phyloP scores from a whole-genome alignment of 192 early-diverging fungal species.

The Coemansia sp. region DNA sequence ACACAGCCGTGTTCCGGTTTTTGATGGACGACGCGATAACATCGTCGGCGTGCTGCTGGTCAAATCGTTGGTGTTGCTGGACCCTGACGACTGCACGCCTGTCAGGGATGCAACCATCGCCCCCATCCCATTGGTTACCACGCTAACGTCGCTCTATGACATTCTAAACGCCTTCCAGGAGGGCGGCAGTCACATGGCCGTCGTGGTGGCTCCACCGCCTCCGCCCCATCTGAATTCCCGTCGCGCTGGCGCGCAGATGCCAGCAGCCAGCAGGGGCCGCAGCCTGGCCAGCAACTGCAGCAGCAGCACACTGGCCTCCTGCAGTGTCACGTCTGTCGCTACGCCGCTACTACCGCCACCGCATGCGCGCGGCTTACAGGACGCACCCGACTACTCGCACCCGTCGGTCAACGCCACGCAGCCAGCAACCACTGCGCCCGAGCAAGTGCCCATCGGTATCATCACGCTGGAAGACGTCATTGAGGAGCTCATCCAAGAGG shows the following conservation, averaged over 20 bases:
- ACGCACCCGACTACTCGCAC: too few relatives aligned
- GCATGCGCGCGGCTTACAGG: not conserved
- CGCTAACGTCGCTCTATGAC: slow-evolving; percentile 58
- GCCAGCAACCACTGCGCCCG: not conserved
- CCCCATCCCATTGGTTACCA: slow-evolving; percentile 47
- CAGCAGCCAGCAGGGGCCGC: not conserved
- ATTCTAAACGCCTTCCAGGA: slow-evolving; percentile 84
- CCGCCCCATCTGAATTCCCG: slow-evolving; percentile 1
- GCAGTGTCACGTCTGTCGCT: not conserved
- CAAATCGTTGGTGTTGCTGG: slow-evolving; percentile 71
- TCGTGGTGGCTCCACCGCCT: slow-evolving; percentile 55
- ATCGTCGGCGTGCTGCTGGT: slow-evolving; percentile 79
- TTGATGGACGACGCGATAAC: slow-evolving; percentile 58
- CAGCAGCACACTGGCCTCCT: slow-evolving; percentile 4
- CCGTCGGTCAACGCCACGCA: not conserved
- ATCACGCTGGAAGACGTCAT: slow-evolving; percentile 83
- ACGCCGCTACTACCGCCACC: slow-evolving; percentile 5
- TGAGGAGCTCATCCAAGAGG: slow-evolving; percentile 81
- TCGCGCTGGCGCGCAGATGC: not conserved
- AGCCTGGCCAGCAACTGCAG: not conserved
- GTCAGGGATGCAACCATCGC: slow-evolving; percentile 61
- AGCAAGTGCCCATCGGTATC: slow-evolving; percentile 61
- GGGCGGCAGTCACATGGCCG: slow-evolving; percentile 78
- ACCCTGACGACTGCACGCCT: slow-evolving; percentile 66
- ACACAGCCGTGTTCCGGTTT: slow-evolving; percentile 76